Percentiles rank a stretch among this genome's conserved stretches.
These are phyloP conservation scores for Plasmodium coatneyi DNA, from an alignment of 169 alveolate genomes.

Conservation along the genomic window DNA sequence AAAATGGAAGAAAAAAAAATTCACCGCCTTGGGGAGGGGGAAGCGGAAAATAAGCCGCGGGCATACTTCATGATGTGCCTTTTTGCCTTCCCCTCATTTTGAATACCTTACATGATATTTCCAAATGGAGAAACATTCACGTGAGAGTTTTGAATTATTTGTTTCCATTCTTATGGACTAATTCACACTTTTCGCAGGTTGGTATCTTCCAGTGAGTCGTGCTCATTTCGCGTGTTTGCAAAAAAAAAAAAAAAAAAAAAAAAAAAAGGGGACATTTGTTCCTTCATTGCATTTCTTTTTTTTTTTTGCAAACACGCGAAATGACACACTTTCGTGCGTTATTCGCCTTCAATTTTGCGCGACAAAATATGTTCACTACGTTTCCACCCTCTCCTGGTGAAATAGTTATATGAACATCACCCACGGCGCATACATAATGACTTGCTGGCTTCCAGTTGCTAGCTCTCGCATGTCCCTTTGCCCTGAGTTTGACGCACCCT, in stretches of 20 bases:
- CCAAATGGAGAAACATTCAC: background rate
- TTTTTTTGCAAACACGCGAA: background rate
- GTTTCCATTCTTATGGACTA: background rate
- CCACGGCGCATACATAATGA: background rate
- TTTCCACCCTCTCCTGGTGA: background rate
- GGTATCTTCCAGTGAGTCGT: background rate
- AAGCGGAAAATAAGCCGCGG: conserved; percentile 15
- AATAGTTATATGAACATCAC: background rate
- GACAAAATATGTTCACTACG: background rate
- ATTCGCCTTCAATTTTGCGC: background rate
- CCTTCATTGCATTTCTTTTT: background rate
- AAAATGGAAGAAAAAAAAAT: background rate
- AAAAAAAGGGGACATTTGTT: conserved; percentile 7
- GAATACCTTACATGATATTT: background rate
- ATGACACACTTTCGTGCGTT: background rate
- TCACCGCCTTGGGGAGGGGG: background rate
- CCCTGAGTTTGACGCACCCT: background rate
- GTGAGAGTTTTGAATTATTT: background rate
- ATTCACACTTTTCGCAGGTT: background rate
- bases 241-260: background rate
- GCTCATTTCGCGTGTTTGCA: conserved; percentile 19
- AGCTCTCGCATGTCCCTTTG: background rate
- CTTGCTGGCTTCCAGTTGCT: background rate
- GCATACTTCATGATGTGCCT: background rate
- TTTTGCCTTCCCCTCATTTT: background rate